Conservation (phyloP, 2,329 filamentous ascomycete genomes). For the Colletotrichum musicola region DNA sequence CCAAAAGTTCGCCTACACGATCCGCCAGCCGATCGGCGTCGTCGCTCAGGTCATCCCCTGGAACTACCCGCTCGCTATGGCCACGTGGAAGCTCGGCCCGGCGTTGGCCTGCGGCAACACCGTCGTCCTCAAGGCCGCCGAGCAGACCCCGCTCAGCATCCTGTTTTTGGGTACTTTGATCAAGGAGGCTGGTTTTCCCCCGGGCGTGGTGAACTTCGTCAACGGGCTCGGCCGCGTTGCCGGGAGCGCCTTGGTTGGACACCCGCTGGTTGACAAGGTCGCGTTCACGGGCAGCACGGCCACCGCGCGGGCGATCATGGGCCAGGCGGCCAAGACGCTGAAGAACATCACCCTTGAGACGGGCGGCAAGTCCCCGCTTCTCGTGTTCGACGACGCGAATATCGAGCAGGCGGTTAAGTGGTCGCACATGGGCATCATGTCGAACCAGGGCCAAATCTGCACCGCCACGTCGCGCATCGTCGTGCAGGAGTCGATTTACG, state of each 20-base stretch:
- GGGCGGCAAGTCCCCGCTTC: conserved; percentile 74
- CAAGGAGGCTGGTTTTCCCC: conserved; percentile 80
- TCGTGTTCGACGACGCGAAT: conserved; percentile 76
- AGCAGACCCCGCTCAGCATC: conserved; percentile 76
- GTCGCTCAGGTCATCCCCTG: conserved; percentile 82
- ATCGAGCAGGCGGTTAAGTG: conserved; percentile 76
- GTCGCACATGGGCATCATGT: conserved; percentile 65
- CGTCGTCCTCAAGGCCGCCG: conserved; percentile 74
- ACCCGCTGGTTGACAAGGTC: conserved; percentile 79
- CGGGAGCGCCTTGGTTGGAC: conserved; percentile 75
- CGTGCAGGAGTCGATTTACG: conserved; percentile 71
- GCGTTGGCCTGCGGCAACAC: conserved; percentile 75
- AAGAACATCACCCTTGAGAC: conserved; percentile 77
- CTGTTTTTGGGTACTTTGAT: conserved; percentile 76
- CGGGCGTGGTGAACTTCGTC: conserved; percentile 81
- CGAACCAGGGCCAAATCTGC: conserved; percentile 75
- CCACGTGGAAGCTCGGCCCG: conserved; percentile 80
- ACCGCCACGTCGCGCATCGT: conserved; percentile 75
- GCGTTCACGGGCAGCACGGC: conserved; percentile 83
- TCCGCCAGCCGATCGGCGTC: conserved; percentile 81
- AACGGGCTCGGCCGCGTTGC: conserved; percentile 78
- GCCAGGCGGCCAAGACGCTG: conserved; percentile 73
- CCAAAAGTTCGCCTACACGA: conserved; percentile 80
- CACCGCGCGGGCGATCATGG: conserved; percentile 82
- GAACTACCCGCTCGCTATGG: conserved; percentile 70